Evolutionary conservation across 129 eudicot species (phyloP).

Genomic region (Flaveria trinervia): DNA sequence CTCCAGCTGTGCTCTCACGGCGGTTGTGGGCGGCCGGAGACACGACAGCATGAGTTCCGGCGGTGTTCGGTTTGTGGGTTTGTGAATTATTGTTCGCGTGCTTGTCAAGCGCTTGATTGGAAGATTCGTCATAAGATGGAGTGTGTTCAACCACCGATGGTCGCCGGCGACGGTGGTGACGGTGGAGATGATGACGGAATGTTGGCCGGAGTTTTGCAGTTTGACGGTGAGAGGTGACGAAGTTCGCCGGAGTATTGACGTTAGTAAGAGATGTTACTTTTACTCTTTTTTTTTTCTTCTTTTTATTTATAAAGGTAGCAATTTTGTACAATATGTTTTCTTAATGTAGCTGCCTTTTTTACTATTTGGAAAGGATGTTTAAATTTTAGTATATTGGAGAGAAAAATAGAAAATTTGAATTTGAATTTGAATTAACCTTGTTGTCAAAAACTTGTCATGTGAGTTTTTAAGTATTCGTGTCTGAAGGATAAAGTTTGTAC

Average conservation of each 20-base stretch:
- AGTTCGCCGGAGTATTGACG: constrained; percentile 33
- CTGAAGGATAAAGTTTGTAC: too few species aligned
- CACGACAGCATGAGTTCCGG: constrained; percentile 76
- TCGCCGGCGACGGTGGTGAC: constrained; percentile 47
- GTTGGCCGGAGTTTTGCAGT: constrained; percentile 5
- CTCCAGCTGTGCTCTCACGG: constrained; percentile 65
- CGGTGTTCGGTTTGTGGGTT: constrained; percentile 81
- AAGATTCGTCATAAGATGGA: constrained; percentile 72
- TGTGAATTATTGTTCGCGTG: constrained; percentile 84
- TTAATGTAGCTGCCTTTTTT: constrained; percentile 25
- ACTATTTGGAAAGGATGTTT: background rate
- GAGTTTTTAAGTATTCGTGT: background rate
- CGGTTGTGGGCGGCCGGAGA: constrained; percentile 84
- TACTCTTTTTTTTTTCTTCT: background rate
- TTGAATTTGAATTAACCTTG: background rate
- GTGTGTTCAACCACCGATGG: constrained; percentile 62
- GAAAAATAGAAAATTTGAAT: background rate
- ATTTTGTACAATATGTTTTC: constrained; percentile 42
- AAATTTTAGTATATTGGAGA: constrained; percentile 10
- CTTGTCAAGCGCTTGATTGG: constrained; percentile 92
- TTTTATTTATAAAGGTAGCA: constrained; percentile 16
- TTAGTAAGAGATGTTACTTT: constrained; percentile 23
- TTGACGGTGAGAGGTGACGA: constrained; percentile 29
- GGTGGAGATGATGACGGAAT: constrained; percentile 37
- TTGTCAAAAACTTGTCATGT: background rate